Percentiles rank a stretch among this genome's conserved stretches.
Evolutionary conservation across 2,329 filamentous ascomycete species (phyloP).

Genomic region (Didymella lethalis): DNA sequence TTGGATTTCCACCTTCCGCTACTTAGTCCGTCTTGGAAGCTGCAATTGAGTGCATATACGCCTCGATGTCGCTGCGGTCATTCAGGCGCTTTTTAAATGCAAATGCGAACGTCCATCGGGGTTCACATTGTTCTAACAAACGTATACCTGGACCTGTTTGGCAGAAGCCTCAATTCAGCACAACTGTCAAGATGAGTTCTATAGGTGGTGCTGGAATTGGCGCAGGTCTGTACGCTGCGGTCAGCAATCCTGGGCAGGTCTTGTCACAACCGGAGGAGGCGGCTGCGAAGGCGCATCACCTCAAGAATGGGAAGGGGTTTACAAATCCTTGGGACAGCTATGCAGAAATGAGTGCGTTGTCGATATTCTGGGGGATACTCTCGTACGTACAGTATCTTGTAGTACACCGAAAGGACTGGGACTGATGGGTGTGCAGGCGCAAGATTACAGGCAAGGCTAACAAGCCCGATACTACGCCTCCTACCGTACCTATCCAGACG

Average conservation of each 20-base stretch:
- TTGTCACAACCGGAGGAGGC: slow-evolving; percentile 57
- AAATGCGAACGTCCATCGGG: not conserved
- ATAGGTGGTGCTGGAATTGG: slow-evolving; percentile 33
- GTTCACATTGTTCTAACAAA: not conserved
- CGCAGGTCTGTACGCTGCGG: slow-evolving; percentile 52
- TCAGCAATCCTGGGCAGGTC: slow-evolving; percentile 50
- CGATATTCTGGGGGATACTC: slow-evolving; percentile 51
- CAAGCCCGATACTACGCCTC: slow-evolving; percentile 68
- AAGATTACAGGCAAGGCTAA: slow-evolving; percentile 60
- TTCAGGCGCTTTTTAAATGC: slow-evolving; percentile 13
- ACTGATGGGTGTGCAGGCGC: slow-evolving; percentile 45
- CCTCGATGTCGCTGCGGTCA: slow-evolving; percentile 25
- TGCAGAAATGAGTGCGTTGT: slow-evolving; percentile 44
- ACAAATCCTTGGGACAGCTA: slow-evolving; percentile 67
- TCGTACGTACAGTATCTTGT: slow-evolving; percentile 40
- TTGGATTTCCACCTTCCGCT: slow-evolving; percentile 3
- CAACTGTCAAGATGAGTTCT: slow-evolving; percentile 44
- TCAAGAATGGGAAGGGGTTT: slow-evolving; percentile 62
- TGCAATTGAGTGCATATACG: slow-evolving; percentile 16
- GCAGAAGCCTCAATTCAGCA: slow-evolving; percentile 34
- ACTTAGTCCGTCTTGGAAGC: slow-evolving; percentile 22
- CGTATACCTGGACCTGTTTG: slow-evolving; percentile 18
- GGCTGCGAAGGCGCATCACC: slow-evolving; percentile 59
- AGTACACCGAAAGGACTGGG: no score
- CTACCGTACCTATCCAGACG: slow-evolving; percentile 71